Conservation (phyloP, 1,284 basidiomycete species). For the Tilletia indica region DNA sequence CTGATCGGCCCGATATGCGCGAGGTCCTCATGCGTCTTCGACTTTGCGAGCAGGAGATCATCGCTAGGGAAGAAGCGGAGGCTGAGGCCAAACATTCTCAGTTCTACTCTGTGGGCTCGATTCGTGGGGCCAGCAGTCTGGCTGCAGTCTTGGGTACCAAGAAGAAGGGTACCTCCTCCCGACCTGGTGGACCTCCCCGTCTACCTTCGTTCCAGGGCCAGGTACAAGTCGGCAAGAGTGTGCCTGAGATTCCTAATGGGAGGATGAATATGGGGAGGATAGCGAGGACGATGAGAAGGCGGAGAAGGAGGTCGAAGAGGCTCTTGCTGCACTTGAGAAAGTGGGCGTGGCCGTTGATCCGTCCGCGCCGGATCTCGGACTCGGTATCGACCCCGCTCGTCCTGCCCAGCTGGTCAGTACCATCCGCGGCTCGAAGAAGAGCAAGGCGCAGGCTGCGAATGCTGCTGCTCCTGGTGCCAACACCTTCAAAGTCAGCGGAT, state of each 20-base stretch:
- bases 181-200: constrained; percentile 66
- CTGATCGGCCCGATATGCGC: constrained; percentile 71
- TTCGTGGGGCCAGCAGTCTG: constrained; percentile 39
- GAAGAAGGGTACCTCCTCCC: constrained; percentile 59
- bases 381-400: constrained; percentile 18
- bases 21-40: constrained; percentile 72
- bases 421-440: neutral
- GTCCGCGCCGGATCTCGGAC: neutral
- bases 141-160: constrained; percentile 41
- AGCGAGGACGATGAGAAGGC: neutral
- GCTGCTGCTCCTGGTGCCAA: neutral
- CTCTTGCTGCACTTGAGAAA: constrained; percentile 43
- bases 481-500: constrained; percentile 46
- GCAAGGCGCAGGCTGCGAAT: neutral
- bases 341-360: constrained; percentile 32
- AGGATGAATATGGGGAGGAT: neutral
- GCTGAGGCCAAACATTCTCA: constrained; percentile 24
- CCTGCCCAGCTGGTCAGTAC: constrained; percentile 34
- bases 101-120: constrained; percentile 69
- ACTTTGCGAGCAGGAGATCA: constrained; percentile 72
- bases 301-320: constrained; percentile 45
- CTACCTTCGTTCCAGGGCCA: constrained; percentile 83
- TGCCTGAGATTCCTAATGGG: neutral
- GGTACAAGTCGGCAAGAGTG: constrained; percentile 62
- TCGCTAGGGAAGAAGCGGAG: constrained; percentile 30